Percentiles rank a stretch among this genome's conserved stretches.
These are phyloP conservation scores for Alternaria sp. DNA, from an alignment of 2,329 filamentous ascomycete genomes.

Conservation along the genomic window DNA sequence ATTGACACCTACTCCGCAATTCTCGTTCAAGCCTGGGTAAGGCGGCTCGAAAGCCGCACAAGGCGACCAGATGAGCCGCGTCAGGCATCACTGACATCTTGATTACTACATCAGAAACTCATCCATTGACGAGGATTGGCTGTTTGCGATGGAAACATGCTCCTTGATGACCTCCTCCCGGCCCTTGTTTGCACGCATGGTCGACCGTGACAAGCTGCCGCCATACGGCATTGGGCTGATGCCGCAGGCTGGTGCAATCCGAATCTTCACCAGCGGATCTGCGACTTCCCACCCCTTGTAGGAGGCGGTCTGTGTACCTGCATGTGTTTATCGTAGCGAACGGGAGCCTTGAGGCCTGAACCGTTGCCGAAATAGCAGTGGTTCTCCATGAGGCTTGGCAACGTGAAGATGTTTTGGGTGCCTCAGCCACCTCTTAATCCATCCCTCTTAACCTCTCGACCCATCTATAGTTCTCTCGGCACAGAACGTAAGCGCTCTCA, in stretches of 20 bases:
- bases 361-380: slow-evolving; percentile 33
- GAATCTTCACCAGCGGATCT: slow-evolving; percentile 30
- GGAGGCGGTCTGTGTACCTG: slow-evolving; percentile 28
- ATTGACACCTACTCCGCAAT: slow-evolving; percentile 22
- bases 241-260: slow-evolving; percentile 8
- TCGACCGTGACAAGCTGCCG: slow-evolving; percentile 25
- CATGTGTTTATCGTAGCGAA: slow-evolving; percentile 25
- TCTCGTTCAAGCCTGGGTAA: slow-evolving; percentile 22
- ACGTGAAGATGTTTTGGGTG: slow-evolving; percentile 29
- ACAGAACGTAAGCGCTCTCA: slow-evolving; percentile 11
- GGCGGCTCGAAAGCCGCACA: slow-evolving; percentile 1
- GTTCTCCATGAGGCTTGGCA: slow-evolving; percentile 33
- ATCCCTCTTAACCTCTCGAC: slow-evolving; percentile 10
- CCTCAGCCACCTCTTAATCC: slow-evolving; percentile 21
- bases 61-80: not conserved
- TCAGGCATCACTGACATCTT: slow-evolving; percentile 6
- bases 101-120: slow-evolving; percentile 5
- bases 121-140: slow-evolving; percentile 9
- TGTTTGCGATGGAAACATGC: slow-evolving; percentile 15
- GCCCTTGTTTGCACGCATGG: slow-evolving; percentile 37
- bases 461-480: slow-evolving; percentile 7
- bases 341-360: slow-evolving; percentile 24
- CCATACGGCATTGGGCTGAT: slow-evolving; percentile 29
- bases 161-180: slow-evolving; percentile 2
- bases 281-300: slow-evolving; percentile 29